These are phyloP conservation scores for Inga laurina DNA, from an alignment of 306 rosid genomes.

Conservation along the genomic window DNA sequence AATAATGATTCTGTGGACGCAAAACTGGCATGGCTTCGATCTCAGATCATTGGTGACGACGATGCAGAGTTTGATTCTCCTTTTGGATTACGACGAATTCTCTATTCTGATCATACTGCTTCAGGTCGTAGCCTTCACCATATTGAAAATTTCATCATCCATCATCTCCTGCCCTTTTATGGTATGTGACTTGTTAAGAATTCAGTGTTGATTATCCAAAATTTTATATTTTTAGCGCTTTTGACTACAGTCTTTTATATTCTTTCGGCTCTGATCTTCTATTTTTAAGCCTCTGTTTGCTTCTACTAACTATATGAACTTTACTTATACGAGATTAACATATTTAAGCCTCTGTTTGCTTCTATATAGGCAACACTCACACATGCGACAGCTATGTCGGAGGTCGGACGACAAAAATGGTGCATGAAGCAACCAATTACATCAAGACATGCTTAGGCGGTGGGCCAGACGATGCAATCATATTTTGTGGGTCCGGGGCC, in stretches of 20 bases:
- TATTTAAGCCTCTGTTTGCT: background rate
- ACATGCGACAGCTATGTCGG: conserved; percentile 85
- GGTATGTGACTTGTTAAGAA: conserved; percentile 43
- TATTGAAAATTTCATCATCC: conserved; percentile 59
- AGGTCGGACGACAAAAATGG: conserved; percentile 61
- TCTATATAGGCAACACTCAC: conserved; percentile 65
- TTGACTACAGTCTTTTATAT: too few species aligned
- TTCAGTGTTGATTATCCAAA: background rate
- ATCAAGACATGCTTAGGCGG: conserved; percentile 77
- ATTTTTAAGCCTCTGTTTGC: too few species aligned
- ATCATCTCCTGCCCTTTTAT: conserved; percentile 77
- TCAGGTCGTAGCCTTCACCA: conserved; percentile 69
- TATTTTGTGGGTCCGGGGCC: conserved; percentile 83
- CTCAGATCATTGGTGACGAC: conserved; percentile 58
- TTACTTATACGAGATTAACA: too few species aligned
- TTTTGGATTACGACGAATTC: conserved; percentile 56
- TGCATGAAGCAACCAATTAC: conserved; percentile 55
- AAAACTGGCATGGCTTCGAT: conserved; percentile 59
- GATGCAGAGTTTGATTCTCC: conserved; percentile 58
- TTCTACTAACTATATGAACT: too few species aligned
- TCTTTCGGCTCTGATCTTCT: too few species aligned
- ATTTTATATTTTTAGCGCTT: too few species aligned
- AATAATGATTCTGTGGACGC: conserved; percentile 31
- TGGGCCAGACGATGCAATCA: conserved; percentile 54
- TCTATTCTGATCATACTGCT: conserved; percentile 92